Evolutionary conservation across 495 filamentous ascomycete species (phyloP), one percentile per base, ranked within the genome.

Genomic region (Parathielavia hyrcaniae): DNA sequence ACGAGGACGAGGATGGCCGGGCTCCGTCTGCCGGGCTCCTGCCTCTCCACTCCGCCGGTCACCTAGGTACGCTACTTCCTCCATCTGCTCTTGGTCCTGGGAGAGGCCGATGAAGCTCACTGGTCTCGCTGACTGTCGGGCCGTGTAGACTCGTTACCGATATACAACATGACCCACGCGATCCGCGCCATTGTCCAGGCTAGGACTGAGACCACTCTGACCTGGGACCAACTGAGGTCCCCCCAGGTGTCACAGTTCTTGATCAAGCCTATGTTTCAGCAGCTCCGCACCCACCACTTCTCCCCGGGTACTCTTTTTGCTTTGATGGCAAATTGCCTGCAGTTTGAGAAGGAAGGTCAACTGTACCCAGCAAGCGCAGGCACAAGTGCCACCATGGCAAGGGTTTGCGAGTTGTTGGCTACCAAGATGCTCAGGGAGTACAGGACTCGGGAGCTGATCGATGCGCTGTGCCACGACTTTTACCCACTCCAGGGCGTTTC

Each of bases 201-300:
- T 20, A 81, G 86, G 69, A 92, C 89, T 71, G 91, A 97, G 71
- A 96, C 91, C 5, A 91, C 88, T 0, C 72, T 97, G 51, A 85
- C 88, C n/a, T 97, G 91, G 91, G 91, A 96, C 58, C 92, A 97
- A 71, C 76, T 97, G 59, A 82, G 91, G 50, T 95, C 91, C 11
- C 92, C 91, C 8, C 92, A 97, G 68, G 86, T 97, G 36, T 96
- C 90, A 16, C 90, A 95, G 70, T 97, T 97, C 68, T 78, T 97
- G 22, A 80, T 96, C 64, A 97, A 96, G 75, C 92, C 92, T 3
- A 81, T 83, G 75, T 89, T 90, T 69, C 88, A 91, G 60, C 86
- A 90, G 63, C 88, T 95, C 39, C 81, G 83, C 53, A 78, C 78
- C 22, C 82, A 86, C 19, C 88, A 95, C 70, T 90, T 95, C 62